Evolutionary conservation across 305 asterid genomes (phyloP).

Genomic region (Fraxinus paxiana): DNA sequence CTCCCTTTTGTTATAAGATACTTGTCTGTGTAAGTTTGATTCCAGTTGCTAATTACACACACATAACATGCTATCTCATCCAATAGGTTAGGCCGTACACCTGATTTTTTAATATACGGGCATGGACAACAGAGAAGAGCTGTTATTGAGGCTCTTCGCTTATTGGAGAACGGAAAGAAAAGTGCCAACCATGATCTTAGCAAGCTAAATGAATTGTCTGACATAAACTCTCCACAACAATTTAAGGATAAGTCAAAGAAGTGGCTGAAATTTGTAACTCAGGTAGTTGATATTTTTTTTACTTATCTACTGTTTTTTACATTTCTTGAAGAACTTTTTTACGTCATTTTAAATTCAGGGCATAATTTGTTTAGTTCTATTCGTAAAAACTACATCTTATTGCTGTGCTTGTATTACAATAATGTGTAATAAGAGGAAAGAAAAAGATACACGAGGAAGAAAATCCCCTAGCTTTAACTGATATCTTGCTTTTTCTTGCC

Average conservation of each 20-base stretch:
- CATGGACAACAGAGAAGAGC: constrained; percentile 96
- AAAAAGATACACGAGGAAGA: constrained; percentile 5
- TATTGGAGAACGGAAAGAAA: constrained; percentile 64
- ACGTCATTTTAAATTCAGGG: background rate
- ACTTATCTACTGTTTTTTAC: background rate
- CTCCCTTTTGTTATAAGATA: constrained; percentile 2
- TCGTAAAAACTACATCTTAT: background rate
- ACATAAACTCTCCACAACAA: constrained; percentile 54
- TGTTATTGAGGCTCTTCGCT: constrained; percentile 77
- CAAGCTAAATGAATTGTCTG: constrained; percentile 41
- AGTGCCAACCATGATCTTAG: constrained; percentile 35
- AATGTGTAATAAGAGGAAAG: background rate
- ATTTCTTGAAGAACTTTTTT: constrained; percentile 3
- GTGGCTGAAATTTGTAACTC: constrained; percentile 86
- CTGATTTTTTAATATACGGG: constrained; percentile 78
- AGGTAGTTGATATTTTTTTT: constrained; percentile 38
- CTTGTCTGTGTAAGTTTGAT: constrained; percentile 1
- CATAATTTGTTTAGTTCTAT: background rate
- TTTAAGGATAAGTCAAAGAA: constrained; percentile 87
- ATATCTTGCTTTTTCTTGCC: background rate
- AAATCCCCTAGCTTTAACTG: constrained; percentile 10
- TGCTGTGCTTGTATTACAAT: background rate
- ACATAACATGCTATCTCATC: constrained; percentile 27
- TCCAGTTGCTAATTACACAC: constrained; percentile 1
- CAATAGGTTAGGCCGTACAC: constrained; percentile 78